Evolutionary conservation across 2,329 filamentous ascomycete species (phyloP), one percentile per base, ranked within the genome.

Genomic region (Xylaria sp.): DNA sequence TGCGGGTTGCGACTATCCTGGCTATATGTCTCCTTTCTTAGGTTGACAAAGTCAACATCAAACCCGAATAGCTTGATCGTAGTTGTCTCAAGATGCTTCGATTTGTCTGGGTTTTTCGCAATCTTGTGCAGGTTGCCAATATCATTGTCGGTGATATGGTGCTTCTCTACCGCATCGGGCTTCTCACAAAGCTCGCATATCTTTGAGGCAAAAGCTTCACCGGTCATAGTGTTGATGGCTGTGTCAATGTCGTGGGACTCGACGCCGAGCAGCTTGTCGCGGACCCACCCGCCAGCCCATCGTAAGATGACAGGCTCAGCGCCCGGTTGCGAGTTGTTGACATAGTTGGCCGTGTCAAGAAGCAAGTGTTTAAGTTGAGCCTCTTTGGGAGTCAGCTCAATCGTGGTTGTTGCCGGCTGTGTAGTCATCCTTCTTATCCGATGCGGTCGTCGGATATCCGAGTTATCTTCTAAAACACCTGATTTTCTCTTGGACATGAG

Each of bases 1-100:
- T 93, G 87, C 1, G 95, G 95, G 75, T 97, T 97, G 42, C 96
- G 89, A 76, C 93, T 97, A 68, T 96, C 90, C n/a, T 93, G 91
- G 0, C 90, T 87, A 75, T 98, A 98, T 0, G 91, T 94, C 82
- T 98, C 96, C 78, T 94, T 97, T 54, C 95, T 88, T 55, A 98
- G 84, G 78, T 98, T 99, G 74, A 99, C 96, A 77, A 99, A 90
- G 78, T 99, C 95, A 57, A 98, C 87, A 77, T 98, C 95, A 58
- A 97, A 86, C 0, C 92, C 93, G 76, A 97, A 90, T 66, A 98
- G 90, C 72, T 87, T 92, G 27, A 92, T 93, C 10, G 93, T 97
- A 58, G 93, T 92, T 0, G 95, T 98, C 81, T 97, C 95, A 16
- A 98, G 87, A 78, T 98, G 93, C 82, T 98, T 98, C 23, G 94